Percentiles rank a stretch among this genome's conserved stretches.
Conservation (phyloP, 1,139 yeast genomes). For the Zygosaccharomyces pseudobailii region DNA sequence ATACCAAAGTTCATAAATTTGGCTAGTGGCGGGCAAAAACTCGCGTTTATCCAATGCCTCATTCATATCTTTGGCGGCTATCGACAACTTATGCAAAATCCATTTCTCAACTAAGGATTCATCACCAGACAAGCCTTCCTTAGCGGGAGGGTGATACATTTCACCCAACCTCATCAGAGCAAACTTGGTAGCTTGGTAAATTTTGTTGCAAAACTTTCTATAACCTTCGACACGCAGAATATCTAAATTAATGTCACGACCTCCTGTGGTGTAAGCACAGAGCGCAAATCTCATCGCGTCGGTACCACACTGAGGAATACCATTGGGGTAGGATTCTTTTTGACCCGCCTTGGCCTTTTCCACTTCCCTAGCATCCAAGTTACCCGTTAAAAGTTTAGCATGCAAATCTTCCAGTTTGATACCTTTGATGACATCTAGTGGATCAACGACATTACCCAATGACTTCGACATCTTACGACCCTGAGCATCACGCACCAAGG, state of each 20-base stretch:
- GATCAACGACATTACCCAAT: conserved; percentile 93
- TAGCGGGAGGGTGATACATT: conserved; percentile 76
- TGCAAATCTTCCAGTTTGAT: conserved; percentile 75
- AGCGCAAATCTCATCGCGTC: conserved; percentile 97
- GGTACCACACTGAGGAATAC: conserved; percentile 99
- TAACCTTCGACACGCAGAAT: conserved; percentile 97
- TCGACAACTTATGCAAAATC: conserved; percentile 84
- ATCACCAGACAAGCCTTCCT: conserved; percentile 58
- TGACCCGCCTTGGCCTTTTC: conserved; percentile 88
- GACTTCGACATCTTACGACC: conserved; percentile 99
- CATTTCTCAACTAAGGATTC: conserved; percentile 94
- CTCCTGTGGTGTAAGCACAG: conserved; percentile 98
- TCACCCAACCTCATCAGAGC: conserved; percentile 90
- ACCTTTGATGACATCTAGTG: conserved; percentile 89
- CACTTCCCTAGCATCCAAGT: conserved; percentile 85
- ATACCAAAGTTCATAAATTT: conserved; percentile 89
- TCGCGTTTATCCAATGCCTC: conserved; percentile 76
- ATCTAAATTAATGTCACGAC: conserved; percentile 95
- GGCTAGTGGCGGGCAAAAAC: conserved; percentile 81
- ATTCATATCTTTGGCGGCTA: conserved; percentile 61
- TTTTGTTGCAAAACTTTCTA: conserved; percentile 98
- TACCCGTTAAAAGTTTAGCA: conserved; percentile 71
- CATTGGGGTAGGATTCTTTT: conserved; percentile 84
- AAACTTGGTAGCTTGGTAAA: conserved; percentile 97
- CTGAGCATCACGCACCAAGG: conserved; percentile 97